These are phyloP conservation scores for Suhomyces yuchorum DNA, from an alignment of 1,139 yeast genomes.

Conservation along the genomic window DNA sequence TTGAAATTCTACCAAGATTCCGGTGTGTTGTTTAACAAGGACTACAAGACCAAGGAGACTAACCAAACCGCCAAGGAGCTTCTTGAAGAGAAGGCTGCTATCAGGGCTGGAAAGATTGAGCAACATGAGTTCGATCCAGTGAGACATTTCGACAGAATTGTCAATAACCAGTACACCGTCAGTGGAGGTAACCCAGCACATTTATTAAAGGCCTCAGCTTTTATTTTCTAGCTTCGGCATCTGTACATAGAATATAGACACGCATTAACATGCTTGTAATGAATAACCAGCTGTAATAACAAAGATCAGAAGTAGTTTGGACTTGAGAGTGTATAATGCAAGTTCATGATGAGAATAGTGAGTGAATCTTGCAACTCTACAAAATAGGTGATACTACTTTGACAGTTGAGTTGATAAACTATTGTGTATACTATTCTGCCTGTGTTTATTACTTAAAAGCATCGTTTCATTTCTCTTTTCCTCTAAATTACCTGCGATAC, in stretches of 20 bases:
- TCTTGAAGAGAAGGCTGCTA: conserved; percentile 18
- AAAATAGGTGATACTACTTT: too few relatives aligned
- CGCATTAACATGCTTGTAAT: background rate
- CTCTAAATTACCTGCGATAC: too few relatives aligned
- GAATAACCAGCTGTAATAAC: background rate
- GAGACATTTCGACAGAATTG: conserved; percentile 34
- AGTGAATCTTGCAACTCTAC: too few relatives aligned
- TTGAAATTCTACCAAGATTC: conserved; percentile 56
- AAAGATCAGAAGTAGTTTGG: too few relatives aligned
- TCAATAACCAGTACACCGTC: conserved; percentile 60
- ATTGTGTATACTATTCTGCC: too few relatives aligned
- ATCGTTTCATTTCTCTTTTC: too few relatives aligned
- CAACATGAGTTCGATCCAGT: conserved; percentile 23
- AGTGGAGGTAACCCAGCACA: conserved; percentile 84
- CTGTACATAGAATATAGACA: conserved; percentile 9
- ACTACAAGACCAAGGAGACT: conserved; percentile 44
- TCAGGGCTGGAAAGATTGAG: conserved; percentile 20
- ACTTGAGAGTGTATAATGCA: too few relatives aligned
- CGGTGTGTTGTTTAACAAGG: conserved; percentile 52
- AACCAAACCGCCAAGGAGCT: conserved; percentile 28
- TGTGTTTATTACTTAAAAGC: too few relatives aligned
- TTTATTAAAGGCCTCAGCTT: conserved; percentile 48
- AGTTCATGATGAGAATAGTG: too few relatives aligned
- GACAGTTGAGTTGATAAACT: too few relatives aligned
- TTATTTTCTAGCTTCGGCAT: conserved; percentile 20